phyloP scores from a whole-genome alignment of 208 protist genomes.

The Leishmania braziliensis region DNA sequence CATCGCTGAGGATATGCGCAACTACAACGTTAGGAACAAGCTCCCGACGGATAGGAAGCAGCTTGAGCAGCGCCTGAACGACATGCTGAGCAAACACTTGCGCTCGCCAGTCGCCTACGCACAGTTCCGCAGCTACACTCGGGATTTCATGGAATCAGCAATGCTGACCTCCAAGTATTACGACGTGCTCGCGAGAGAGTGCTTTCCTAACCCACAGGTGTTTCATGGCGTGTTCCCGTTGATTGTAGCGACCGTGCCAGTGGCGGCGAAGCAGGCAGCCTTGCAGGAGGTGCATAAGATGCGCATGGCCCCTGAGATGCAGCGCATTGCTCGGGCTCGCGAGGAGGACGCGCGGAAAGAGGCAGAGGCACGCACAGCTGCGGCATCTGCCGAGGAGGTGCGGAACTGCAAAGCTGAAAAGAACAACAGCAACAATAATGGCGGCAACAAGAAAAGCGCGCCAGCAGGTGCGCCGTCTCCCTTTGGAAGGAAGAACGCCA shows the following conservation, averaged over 20 bases:
- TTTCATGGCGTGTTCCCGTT: constrained; percentile 76
- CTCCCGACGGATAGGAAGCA: constrained; percentile 38
- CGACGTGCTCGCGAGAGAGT: constrained; percentile 44
- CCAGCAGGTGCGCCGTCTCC: constrained; percentile 4
- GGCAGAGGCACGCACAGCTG: constrained; percentile 37
- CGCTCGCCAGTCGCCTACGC: constrained; percentile 35
- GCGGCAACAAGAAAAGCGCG: not conserved
- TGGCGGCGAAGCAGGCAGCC: constrained; percentile 44
- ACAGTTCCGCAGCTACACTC: constrained; percentile 54
- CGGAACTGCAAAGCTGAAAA: constrained; percentile 5
- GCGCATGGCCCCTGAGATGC: constrained; percentile 69
- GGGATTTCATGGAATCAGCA: constrained; percentile 62
- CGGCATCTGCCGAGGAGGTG: constrained; percentile 27
- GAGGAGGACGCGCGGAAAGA: constrained; percentile 55
- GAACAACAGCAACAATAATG: constrained; percentile 6
- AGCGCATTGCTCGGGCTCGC: constrained; percentile 39
- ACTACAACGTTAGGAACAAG: constrained; percentile 42
- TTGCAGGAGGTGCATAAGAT: constrained; percentile 80
- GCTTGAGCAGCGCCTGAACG: constrained; percentile 46
- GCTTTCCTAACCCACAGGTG: constrained; percentile 47
- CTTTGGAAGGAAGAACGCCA: constrained; percentile 15
- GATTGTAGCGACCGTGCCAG: constrained; percentile 71
- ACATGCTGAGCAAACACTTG: constrained; percentile 47
- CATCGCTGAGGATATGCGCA: constrained; percentile 40
- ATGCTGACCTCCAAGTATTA: constrained; percentile 78